Evolutionary conservation across 2,329 filamentous ascomycete species (phyloP), one percentile per base, ranked within the genome.

Genomic region (Fusarium sp.): DNA sequence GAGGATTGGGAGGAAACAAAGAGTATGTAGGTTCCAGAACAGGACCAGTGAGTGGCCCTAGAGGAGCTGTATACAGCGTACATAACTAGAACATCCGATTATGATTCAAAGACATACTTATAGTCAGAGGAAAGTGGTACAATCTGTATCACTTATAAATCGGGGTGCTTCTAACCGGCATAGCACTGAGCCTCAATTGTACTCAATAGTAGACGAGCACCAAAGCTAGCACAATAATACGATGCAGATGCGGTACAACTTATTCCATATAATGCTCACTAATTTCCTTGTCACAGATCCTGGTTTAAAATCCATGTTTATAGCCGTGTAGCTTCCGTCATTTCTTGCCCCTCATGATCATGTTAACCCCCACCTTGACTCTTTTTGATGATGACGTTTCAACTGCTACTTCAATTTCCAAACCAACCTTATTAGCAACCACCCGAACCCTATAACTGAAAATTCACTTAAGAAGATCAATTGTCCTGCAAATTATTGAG

Each of bases 311-410:
- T 19, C 23, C 29, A 25, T 51, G 29, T 51, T n/a, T 35, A 18
- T 11, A 25, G 12, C 31, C 18, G 31, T 51, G 35, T 65, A 23
- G 29, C 29, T 58, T 33, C 23, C 35, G 14, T 31, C n/a, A 44
- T 29, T 42, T 58, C 39, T 41, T 73, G 57, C 70, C 70, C 70
- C 70, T 73, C 70, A 59, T 55, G 15, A 66, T n/a, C 33, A 31
- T n/a, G 27, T 31, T n/a, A n/a, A 48, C 41, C 70, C 70, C 70
- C 70, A 71, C 70, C 57, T 73, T 41, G 54, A 59, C 39, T 29
- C 27, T 42, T 42, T 48, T 33, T 44, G 19, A 39, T 21, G 29
- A 72, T 71, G 70, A 73, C 70, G 66, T 67, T 45, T 67, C 57
- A 70, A 60, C 45, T 46, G 27, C 46, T 18, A 57, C 38, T 45